Evolutionary conservation across 768 basidiomycete genomes (phyloP), one percentile per base, ranked within the genome.

Genomic region (Aureoboletus auriporus): DNA sequence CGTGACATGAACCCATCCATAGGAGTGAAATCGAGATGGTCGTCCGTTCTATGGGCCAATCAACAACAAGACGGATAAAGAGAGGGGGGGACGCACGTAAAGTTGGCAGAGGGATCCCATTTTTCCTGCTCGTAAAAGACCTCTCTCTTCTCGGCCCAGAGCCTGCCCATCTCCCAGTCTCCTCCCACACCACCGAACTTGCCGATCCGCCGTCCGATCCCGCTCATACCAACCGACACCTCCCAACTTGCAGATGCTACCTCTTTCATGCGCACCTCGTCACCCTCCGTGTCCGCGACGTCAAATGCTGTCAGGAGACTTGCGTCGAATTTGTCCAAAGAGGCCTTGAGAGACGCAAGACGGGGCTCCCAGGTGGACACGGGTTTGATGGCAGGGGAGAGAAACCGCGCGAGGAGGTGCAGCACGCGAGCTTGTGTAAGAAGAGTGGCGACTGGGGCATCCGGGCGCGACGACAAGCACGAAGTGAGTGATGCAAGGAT

Each of bases 111-210:
- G 0, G 93, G 79, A 53, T 87, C 78, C 86, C 90, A 93, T 41
- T 78, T 75, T 7, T 78, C 82, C 49, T 81, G 79, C 54, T 93
- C 86, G 66, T 95, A 97, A 58, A 98, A 93, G 17, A 97, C 83
- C 65, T 95, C 93, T 39, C 88, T 73, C 71, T 95, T 94, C 69
- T 99, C 94, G 1, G 89, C 84, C 91, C 95, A 99, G 14, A 94
- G 85, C 55, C 91, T 86, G 1, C 90, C 90, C 75, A 96, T 83
- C 67, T 95, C 94, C 90, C 90, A 94, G 49, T 91, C 87, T 10
- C 42, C 51, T 20, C 33, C 40, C 1, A 44, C 6, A 1, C 42
- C 47, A 14, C 52, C 26, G 3, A 42, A 31, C 31, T 47, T 57
- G 10, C 35, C 9, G n/a, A 13, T 11, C 30, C 43, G 49, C 26